A percentile compares a stretch with the other conserved stretches of the same genome.
phyloP scores from a whole-genome alignment of 2,329 filamentous ascomycete genomes.

The Trichoderma sp. region DNA sequence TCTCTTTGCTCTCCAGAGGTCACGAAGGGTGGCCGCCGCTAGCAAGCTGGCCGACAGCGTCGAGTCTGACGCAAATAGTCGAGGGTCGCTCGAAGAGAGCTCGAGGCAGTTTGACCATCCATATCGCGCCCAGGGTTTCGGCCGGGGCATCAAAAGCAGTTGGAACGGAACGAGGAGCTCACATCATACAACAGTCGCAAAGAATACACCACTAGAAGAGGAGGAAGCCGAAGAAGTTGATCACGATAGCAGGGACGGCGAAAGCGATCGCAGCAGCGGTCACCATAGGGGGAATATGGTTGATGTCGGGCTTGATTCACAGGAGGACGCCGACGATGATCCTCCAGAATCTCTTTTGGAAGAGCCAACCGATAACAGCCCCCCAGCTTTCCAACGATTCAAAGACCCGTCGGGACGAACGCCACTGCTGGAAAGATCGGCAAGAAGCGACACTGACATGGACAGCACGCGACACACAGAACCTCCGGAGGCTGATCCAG shows the following conservation, averaged over 20 bases:
- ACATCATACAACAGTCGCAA: slow-evolving; percentile 31
- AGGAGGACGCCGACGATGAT: slow-evolving; percentile 57
- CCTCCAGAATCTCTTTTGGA: slow-evolving; percentile 62
- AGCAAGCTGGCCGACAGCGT: slow-evolving; percentile 83
- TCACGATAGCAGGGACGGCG: slow-evolving; percentile 36
- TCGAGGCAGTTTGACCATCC: slow-evolving; percentile 32
- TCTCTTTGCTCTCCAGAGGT: slow-evolving; percentile 86
- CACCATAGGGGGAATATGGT: slow-evolving; percentile 69
- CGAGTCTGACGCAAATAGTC: slow-evolving; percentile 64
- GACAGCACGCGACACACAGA: slow-evolving; percentile 42
- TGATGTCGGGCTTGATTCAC: slow-evolving; percentile 79
- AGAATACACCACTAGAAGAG: slow-evolving; percentile 44
- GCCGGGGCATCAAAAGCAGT: slow-evolving; percentile 62
- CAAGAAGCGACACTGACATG: slow-evolving; percentile 51
- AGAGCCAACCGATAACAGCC: slow-evolving; percentile 55
- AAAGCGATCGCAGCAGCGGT: slow-evolving; percentile 34
- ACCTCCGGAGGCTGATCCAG: slow-evolving; percentile 39
- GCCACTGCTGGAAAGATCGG: slow-evolving; percentile 44
- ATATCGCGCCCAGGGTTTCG: slow-evolving; percentile 50
- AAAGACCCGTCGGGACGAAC: slow-evolving; percentile 42
- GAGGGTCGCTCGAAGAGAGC: slow-evolving; percentile 39
- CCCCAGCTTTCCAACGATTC: slow-evolving; percentile 65
- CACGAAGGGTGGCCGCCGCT: slow-evolving; percentile 82
- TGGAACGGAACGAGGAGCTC: slow-evolving; percentile 59
- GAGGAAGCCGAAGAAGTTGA: slow-evolving; percentile 48